Evolutionary conservation across 2,329 filamentous ascomycete genomes (phyloP), one percentile per base, ranked within the genome.

Genomic region (Akanthomyces dipterigenus): DNA sequence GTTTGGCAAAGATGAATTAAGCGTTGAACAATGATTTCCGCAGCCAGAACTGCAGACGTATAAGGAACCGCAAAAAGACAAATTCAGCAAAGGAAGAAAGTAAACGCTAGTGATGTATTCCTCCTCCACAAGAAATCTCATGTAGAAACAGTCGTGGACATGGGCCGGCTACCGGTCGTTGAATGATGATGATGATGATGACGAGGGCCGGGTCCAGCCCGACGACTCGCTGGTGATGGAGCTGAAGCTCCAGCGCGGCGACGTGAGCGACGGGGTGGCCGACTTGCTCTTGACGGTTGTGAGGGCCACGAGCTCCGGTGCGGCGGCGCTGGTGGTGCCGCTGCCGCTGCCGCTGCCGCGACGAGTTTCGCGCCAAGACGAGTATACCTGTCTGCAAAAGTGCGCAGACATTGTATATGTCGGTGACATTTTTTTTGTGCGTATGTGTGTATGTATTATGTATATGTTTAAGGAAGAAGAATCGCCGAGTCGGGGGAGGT

Each of bases 331-430:
- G 36, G 64, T 61, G 50, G 71, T 63, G 31, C 16, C n/a, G n/a
- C n/a, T n/a, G 7, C 76, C 73, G 57, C 74, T 70, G 3, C 72
- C 73, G 31, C 65, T 79, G 76, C 65, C 77, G 77, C 50, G 77
- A 72, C 68, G 59, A 14, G 51, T 49, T 28, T 83, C 79, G 64
- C 77, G 77, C 80, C 82, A 85, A n/a, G 82, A 84, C 56, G 80
- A 76, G 75, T 79, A 82, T 73, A 85, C 81, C 67, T 84, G 77
- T 72, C 82, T 83, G 80, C 81, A 82, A 71, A 85, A 74, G 67
- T 85, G 82, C 67, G 82, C 81, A 18, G 82, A 83, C 78, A 85
- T 84, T 65, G 82, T 84, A 74, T 85, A 82, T 42, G 82, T 84
- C 55, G 81, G 82, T 60, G 81, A 78, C 82, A 85, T 85, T 45